Percentiles rank a stretch among this genome's conserved stretches.
These are phyloP conservation scores for Macadamia integrifolia DNA, from an alignment of 164 flowering plant species.

Conservation along the genomic window DNA sequence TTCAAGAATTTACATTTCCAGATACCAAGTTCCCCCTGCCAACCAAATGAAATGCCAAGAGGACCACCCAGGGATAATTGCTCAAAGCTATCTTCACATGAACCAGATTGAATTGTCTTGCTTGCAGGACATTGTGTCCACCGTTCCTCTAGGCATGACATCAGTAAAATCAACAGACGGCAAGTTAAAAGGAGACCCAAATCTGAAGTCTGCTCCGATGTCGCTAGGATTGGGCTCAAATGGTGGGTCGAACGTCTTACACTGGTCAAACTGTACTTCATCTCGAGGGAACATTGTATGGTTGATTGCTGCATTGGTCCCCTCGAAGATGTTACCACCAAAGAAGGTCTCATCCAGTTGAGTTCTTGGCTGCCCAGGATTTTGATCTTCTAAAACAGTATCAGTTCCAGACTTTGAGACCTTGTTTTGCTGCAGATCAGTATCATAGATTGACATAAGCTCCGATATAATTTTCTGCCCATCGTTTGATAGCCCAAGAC, in stretches of 20 bases:
- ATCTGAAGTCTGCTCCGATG: conserved; percentile 22
- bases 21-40: background rate
- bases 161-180: conserved; percentile 29
- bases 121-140: conserved; percentile 26
- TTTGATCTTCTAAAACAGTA: conserved; percentile 21
- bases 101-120: conserved; percentile 52
- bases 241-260: conserved; percentile 31
- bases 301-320: conserved; percentile 21
- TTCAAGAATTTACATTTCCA: background rate
- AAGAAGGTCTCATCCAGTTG: conserved; percentile 28
- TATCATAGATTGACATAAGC: conserved; percentile 55
- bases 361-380: conserved; percentile 22
- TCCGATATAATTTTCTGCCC: conserved; percentile 62
- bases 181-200: conserved; percentile 49
- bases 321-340: conserved; percentile 29
- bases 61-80: background rate
- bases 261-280: conserved; percentile 35
- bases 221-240: conserved; percentile 30
- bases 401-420: conserved; percentile 11
- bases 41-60: background rate
- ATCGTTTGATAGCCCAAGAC: conserved; percentile 58
- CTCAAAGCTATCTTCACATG: conserved; percentile 5
- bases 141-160: conserved; percentile 21
- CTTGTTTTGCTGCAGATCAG: conserved; percentile 37
- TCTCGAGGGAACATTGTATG: conserved; percentile 28